Evolutionary conservation across 495 filamentous ascomycete genomes (phyloP).

Genomic region (Aspergillus kassunensis): DNA sequence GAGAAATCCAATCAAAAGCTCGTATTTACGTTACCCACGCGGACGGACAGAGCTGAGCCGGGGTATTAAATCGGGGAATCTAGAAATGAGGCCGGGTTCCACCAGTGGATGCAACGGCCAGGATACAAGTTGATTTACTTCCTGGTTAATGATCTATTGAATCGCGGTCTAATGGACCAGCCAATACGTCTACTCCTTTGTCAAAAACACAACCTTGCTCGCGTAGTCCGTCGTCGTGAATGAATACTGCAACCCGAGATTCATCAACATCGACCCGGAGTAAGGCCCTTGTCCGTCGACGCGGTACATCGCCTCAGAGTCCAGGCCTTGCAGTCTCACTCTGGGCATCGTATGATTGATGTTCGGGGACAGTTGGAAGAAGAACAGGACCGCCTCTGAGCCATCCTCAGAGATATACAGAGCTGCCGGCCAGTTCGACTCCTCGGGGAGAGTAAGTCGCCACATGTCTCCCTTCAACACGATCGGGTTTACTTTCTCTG

Average conservation of each 20-base stretch:
- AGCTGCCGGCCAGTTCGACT: slow-evolving; percentile 53
- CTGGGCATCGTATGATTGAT: slow-evolving; percentile 42
- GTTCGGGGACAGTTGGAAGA: slow-evolving; percentile 42
- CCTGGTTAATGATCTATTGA: too few relatives aligned
- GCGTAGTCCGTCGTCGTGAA: slow-evolving; percentile 38
- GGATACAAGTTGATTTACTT: too few relatives aligned
- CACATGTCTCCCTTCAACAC: slow-evolving; percentile 49
- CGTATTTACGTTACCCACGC: too few relatives aligned
- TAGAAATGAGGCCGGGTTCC: too few relatives aligned
- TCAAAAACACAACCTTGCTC: slow-evolving; percentile 43
- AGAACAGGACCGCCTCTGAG: slow-evolving; percentile 42
- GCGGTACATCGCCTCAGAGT: slow-evolving; percentile 38
- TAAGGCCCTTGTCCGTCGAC: slow-evolving; percentile 35
- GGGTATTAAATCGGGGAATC: too few relatives aligned
- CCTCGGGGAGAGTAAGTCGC: slow-evolving; percentile 47
- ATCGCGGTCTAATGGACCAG: slow-evolving; percentile 16
- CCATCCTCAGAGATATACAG: slow-evolving; percentile 45
- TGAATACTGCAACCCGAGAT: slow-evolving; percentile 39
- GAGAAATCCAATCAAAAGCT: too few relatives aligned
- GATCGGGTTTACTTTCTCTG: slow-evolving; percentile 49
- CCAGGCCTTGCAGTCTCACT: slow-evolving; percentile 44
- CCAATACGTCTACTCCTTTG: slow-evolving; percentile 35
- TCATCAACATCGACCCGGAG: slow-evolving; percentile 48
- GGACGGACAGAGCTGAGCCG: too few relatives aligned
- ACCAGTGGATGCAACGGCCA: too few relatives aligned